These are phyloP conservation scores for Porphyridium purpureum DNA, from an alignment of 23 red algal species.

Conservation along the genomic window DNA sequence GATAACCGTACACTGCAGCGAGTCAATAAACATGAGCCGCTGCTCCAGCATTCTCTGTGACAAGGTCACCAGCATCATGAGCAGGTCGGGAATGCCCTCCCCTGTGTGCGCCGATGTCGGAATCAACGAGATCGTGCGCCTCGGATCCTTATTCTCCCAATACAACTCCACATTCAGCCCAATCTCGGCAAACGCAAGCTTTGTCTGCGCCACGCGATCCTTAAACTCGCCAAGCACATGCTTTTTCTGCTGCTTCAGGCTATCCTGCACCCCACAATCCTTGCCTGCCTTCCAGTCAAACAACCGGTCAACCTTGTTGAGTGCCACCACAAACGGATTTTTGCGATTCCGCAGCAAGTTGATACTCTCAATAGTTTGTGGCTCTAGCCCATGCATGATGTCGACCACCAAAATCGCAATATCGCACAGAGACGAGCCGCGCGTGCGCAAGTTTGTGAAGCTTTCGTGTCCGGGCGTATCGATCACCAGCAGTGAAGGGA, in stretches of 20 bases:
- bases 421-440: constrained; percentile 92
- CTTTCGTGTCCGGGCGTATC: constrained; percentile 98
- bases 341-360: constrained; percentile 78
- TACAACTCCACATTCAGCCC: constrained; percentile 96
- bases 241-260: constrained; percentile 37
- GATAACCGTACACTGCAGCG: constrained; percentile 73
- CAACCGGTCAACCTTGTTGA: constrained; percentile 98
- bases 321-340: constrained; percentile 92
- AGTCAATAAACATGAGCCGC: constrained; percentile 52
- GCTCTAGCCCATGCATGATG: constrained; percentile 97
- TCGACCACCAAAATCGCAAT: constrained; percentile 99
- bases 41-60: constrained; percentile 74
- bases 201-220: constrained; percentile 41
- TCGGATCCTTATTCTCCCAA: constrained; percentile 78
- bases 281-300: constrained; percentile 75
- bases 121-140: constrained; percentile 70
- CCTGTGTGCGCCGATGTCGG: constrained; percentile 93
- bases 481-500: constrained; percentile 93
- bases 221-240: constrained; percentile 68
- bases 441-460: constrained; percentile 94
- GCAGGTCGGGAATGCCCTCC: constrained; percentile 94
- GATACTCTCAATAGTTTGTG: constrained; percentile 88
- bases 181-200: constrained; percentile 74
- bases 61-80: constrained; percentile 67
- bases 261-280: constrained; percentile 28